phyloP scores from a whole-genome alignment of 768 basidiomycete species.

The Chiua virens region DNA sequence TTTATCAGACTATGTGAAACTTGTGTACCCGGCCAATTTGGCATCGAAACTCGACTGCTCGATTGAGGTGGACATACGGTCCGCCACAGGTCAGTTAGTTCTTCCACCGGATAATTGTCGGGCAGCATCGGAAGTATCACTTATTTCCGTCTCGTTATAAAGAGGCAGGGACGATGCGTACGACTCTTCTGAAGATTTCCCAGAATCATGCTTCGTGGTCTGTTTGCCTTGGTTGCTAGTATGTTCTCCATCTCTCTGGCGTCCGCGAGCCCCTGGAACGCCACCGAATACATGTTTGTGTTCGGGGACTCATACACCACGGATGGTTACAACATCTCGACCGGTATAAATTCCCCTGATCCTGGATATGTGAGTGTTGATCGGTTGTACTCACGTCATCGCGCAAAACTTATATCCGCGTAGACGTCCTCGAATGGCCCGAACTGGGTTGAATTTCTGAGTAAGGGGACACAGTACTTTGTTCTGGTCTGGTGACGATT shows the following conservation, averaged over 20 bases:
- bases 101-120: background rate
- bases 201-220: slow-evolving; percentile 12
- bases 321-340: slow-evolving; percentile 59
- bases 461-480: slow-evolving; percentile 30
- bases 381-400: background rate
- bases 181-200: background rate
- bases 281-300: slow-evolving; percentile 54
- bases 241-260: slow-evolving; percentile 7
- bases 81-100: too few relatives aligned
- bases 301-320: slow-evolving; percentile 68
- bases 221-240: slow-evolving; percentile 1
- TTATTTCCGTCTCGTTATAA: slow-evolving; percentile 10
- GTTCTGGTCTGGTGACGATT: background rate
- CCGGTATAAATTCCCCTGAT: slow-evolving; percentile 49
- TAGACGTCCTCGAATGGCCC: slow-evolving; percentile 63
- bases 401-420: background rate
- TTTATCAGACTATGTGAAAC: too few relatives aligned
- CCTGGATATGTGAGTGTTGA: slow-evolving; percentile 47
- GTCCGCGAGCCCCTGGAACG: slow-evolving; percentile 44
- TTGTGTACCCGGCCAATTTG: too few relatives aligned
- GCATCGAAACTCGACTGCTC: too few relatives aligned
- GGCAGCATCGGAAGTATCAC: background rate
- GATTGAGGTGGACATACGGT: too few relatives aligned
- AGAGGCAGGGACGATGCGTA: background rate
- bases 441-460: slow-evolving; percentile 59